phyloP scores from a whole-genome alignment of 768 basidiomycete species.

The Amanita muscaria region DNA sequence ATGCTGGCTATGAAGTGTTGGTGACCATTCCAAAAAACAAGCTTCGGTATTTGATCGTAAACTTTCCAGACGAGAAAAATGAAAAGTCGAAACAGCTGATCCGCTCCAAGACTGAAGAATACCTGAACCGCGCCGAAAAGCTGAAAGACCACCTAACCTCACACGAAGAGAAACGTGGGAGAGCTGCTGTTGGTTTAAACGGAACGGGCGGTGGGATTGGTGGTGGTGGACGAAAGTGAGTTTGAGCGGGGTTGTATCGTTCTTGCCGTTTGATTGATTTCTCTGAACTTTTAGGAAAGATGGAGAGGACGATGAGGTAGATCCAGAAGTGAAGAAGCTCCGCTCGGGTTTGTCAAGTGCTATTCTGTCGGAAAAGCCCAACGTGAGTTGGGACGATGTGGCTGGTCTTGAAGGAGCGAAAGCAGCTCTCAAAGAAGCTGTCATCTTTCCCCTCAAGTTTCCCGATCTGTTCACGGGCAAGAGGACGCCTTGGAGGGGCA shows the following conservation, averaged over 20 bases:
- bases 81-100: constrained; percentile 85
- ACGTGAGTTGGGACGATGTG: constrained; percentile 98
- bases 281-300: constrained; percentile 25
- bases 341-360: constrained; percentile 84
- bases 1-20: constrained; percentile 93
- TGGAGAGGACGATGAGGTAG: constrained; percentile 63
- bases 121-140: constrained; percentile 84
- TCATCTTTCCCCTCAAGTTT: constrained; percentile 99
- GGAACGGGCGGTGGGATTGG: constrained; percentile 33
- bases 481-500: constrained; percentile 95
- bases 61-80: constrained; percentile 95
- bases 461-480: constrained; percentile 98
- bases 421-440: constrained; percentile 93
- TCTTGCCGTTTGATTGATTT: neutral
- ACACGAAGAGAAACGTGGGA: constrained; percentile 53
- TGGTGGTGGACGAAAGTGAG: constrained; percentile 37
- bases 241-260: neutral
- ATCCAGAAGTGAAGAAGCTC: constrained; percentile 94
- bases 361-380: constrained; percentile 88
- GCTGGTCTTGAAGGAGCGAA: constrained; percentile 94
- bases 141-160: constrained; percentile 74
- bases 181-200: constrained; percentile 40
- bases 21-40: too few relatives aligned
- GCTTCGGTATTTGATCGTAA: too few relatives aligned
- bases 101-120: constrained; percentile 81